Conservation (phyloP, 1,284 basidiomycete species). For the Xerocomus minutiporus region DNA sequence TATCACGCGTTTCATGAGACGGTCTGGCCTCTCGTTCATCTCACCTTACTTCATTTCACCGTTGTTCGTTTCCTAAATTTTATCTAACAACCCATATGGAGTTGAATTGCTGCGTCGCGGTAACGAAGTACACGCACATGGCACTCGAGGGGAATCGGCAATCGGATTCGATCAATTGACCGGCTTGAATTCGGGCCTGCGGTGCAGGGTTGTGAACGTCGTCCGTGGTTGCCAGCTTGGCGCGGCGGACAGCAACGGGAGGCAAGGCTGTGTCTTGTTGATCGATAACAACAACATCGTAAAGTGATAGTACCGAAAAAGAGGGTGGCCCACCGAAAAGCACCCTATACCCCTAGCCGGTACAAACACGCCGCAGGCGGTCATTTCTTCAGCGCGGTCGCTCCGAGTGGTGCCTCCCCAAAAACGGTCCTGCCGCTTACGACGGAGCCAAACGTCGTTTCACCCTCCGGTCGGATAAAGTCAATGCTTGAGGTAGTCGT, state of each 20-base stretch:
- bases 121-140: no score
- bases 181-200: no score
- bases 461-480: not conserved
- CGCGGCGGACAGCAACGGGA: no score
- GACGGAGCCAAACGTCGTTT: slow-evolving; percentile 6
- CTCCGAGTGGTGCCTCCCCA: not conserved
- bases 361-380: not conserved
- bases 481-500: slow-evolving; percentile 16
- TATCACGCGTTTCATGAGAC: not conserved
- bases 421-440: not conserved
- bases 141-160: no score
- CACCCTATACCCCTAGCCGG: no score
- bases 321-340: not conserved
- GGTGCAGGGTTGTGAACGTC: no score
- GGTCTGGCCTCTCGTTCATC: not conserved
- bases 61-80: not conserved
- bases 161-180: no score
- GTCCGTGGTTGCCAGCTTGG: no score
- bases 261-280: no score
- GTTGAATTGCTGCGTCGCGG: no score
- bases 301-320: no score
- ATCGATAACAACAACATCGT: no score
- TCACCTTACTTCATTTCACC: not conserved
- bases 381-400: not conserved
- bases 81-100: not conserved